Base-by-base conservation (phyloP, 2,329 filamentous ascomycete species). In the Ascocoryne sarcoides region DNA sequence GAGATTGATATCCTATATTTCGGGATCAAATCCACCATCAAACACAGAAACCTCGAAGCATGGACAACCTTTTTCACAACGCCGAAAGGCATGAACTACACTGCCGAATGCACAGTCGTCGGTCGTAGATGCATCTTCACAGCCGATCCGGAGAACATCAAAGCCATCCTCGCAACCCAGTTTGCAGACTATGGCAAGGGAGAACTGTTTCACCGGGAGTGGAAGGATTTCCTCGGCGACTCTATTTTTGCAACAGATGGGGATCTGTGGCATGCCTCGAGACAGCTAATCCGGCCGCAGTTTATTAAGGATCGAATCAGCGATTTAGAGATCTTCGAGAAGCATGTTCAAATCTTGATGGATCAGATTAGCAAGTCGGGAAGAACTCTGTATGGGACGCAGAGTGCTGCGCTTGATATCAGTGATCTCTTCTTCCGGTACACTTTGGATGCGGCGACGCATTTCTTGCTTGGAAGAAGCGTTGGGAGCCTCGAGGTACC, bases 111-210 rank as follows among this genome's bases (percentile, higher is more conserved):
- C 9, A 23, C 31, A 5, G 48, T 48, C 9, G 52, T 37, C 12
- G 52, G 54, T 12, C 44, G 46, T 4, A 49, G 54, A 5, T 32
- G 46, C 7, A 60, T 93, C 44, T 71, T 92, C 55, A 95, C 89
- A 0, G 75, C 75, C 4, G 87, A 95, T 51, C 83, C 84, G 0
- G 86, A 93, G 55, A 95, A 95, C 58, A 83, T 94, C 66, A 94
- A 95, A 61, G 85, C 89, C 4, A 72, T 95, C 16, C 69, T 95
- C n/a, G 84, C 88, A 0, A 83, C 82, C 1, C 86, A 95, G 57
- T 95, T 95, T 57, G 64, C 65, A 30, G 84, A 94, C 56, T 95
- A 80, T 57, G 89, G 88, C 53, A 88, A 95, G 59, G 87, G 88
- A 5, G 64, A 77, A 46, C 62, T 68, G 16, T 94, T 94, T 64